Evolutionary conservation across 148 eudicot genomes (phyloP).

Genomic region (Selenicereus undatus): DNA sequence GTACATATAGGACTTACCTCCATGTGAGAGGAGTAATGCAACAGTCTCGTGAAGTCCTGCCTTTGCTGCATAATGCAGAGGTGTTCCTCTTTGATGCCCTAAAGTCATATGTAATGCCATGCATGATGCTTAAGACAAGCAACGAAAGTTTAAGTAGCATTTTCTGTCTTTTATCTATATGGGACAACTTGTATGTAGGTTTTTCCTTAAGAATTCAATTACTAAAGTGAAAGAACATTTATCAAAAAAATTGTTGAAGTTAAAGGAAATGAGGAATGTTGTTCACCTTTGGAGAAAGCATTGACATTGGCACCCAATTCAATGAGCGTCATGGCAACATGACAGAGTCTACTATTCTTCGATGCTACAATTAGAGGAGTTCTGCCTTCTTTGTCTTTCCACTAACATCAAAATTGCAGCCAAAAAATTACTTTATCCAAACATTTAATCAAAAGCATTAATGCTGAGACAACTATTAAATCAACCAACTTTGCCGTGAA

Average conservation of each 20-base stretch:
- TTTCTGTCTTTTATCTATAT: too few species aligned
- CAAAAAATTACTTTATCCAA: not conserved
- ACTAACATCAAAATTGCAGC: slow-evolving; percentile 27
- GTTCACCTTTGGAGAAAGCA: slow-evolving; percentile 31
- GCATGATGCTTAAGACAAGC: not conserved
- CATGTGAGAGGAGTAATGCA: slow-evolving; percentile 46
- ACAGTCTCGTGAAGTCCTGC: slow-evolving; percentile 43
- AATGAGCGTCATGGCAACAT: slow-evolving; percentile 41
- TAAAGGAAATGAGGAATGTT: not conserved
- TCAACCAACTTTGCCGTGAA: too few species aligned
- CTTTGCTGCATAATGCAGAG: slow-evolving; percentile 60
- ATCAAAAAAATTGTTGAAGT: not conserved
- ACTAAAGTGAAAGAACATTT: too few species aligned
- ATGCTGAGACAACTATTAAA: too few species aligned
- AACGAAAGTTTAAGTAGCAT: too few species aligned
- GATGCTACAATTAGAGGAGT: slow-evolving; percentile 56
- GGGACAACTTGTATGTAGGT: too few species aligned
- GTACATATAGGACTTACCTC: slow-evolving; percentile 33
- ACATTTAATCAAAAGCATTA: too few species aligned
- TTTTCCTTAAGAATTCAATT: too few species aligned
- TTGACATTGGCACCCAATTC: slow-evolving; percentile 58
- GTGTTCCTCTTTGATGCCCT: slow-evolving; percentile 50
- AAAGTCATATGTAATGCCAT: not conserved
- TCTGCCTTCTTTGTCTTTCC: slow-evolving; percentile 60
- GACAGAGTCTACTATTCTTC: slow-evolving; percentile 38